phyloP scores from a whole-genome alignment of 2,329 filamentous ascomycete genomes.

The Aspergillus calidoustus region DNA sequence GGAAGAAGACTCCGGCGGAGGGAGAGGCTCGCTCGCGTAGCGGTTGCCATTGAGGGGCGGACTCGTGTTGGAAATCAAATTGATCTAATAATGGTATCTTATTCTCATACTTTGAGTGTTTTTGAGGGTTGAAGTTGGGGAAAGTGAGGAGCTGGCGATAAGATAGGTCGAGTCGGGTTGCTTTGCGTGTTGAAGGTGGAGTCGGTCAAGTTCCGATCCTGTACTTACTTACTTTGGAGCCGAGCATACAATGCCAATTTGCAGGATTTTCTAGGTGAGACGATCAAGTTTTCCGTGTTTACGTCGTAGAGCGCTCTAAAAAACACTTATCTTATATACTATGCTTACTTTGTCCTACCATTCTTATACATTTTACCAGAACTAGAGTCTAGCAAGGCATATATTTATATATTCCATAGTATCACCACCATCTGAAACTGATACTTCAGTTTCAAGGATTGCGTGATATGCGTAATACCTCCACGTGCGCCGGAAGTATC shows the following conservation, averaged over 20 bases:
- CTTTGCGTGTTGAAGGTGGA: slow-evolving; percentile 7
- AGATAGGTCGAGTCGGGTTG: neutral
- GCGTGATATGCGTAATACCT: too few relatives aligned
- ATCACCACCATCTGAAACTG: too few relatives aligned
- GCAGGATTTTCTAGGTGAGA: neutral
- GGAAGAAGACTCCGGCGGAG: slow-evolving; percentile 21
- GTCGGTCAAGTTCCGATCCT: slow-evolving; percentile 11
- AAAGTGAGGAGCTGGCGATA: neutral
- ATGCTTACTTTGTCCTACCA: too few relatives aligned
- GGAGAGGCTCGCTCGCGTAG: slow-evolving; percentile 15
- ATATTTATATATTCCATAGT: too few relatives aligned
- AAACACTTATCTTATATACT: too few relatives aligned
- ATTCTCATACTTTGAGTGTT: neutral
- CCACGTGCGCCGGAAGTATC: too few relatives aligned
- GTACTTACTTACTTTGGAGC: neutral
- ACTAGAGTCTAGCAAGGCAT: too few relatives aligned
- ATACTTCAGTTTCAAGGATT: too few relatives aligned
- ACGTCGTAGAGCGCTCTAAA: too few relatives aligned
- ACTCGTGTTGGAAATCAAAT: neutral
- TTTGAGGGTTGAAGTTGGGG: neutral
- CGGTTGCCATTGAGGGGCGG: slow-evolving; percentile 20
- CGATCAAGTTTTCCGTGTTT: too few relatives aligned
- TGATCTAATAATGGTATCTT: neutral
- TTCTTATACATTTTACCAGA: too few relatives aligned
- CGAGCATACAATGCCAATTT: neutral